phyloP scores from a whole-genome alignment of 1,284 basidiomycete genomes.

The Cystobasidium pallidum region DNA sequence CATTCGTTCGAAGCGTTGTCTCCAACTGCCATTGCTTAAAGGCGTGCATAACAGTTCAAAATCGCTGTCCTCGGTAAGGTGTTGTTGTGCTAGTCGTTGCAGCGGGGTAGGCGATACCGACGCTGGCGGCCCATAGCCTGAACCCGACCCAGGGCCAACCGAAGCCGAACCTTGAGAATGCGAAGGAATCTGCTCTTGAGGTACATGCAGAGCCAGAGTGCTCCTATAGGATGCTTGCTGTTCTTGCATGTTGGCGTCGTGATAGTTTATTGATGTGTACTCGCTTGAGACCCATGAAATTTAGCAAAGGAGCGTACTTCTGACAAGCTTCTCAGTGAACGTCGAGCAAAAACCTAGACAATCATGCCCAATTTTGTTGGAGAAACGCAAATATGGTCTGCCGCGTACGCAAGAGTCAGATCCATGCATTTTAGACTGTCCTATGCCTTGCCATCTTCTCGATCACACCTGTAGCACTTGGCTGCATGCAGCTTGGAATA shows the following conservation, averaged over 20 bases:
- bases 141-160: slow-evolving; percentile 7
- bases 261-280: neutral
- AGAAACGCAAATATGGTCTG: no score
- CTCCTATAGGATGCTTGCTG: slow-evolving; percentile 32
- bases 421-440: no score
- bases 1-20: slow-evolving; percentile 82
- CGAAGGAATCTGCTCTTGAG: slow-evolving; percentile 36
- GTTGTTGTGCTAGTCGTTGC: slow-evolving; percentile 48
- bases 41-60: slow-evolving; percentile 73
- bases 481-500: no score
- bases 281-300: slow-evolving; percentile 4
- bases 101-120: slow-evolving; percentile 50
- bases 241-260: slow-evolving; percentile 13
- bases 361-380: neutral
- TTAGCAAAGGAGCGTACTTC: no score
- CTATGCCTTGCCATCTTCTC: no score
- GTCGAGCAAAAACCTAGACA: neutral
- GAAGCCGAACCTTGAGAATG: slow-evolving; percentile 8
- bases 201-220: slow-evolving; percentile 41
- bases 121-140: slow-evolving; percentile 51
- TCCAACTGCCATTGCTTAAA: slow-evolving; percentile 84
- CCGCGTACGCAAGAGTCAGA: no score
- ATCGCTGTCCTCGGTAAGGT: slow-evolving; percentile 55
- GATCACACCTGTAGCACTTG: no score
- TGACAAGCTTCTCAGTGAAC: no score